A percentile compares a stretch with the other conserved stretches of the same genome.
Evolutionary conservation across 2,329 filamentous ascomycete species (phyloP).

Genomic region (Microdochium bolleyi): DNA sequence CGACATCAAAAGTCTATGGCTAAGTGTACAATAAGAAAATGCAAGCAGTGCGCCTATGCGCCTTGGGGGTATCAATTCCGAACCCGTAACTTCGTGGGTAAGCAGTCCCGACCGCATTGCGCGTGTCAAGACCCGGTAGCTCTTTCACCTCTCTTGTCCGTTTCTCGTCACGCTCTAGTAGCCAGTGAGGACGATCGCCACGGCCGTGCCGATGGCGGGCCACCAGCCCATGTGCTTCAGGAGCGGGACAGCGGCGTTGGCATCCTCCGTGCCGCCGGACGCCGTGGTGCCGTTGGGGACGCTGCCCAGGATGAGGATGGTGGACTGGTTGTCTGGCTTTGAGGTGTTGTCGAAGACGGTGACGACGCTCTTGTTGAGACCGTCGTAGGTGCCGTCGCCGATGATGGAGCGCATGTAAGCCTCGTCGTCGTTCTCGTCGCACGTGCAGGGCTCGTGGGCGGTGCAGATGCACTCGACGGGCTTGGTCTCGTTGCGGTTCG

Average conservation of each 20-base stretch:
- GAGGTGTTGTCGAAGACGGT: slow-evolving; percentile 56
- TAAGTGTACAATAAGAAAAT: not conserved
- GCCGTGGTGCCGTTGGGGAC: slow-evolving; percentile 60
- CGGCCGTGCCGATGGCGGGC: slow-evolving; percentile 36
- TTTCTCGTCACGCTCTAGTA: no score
- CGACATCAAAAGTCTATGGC: no score
- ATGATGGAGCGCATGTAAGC: slow-evolving; percentile 55
- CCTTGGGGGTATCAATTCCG: not conserved
- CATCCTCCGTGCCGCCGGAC: slow-evolving; percentile 31
- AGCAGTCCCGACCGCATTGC: no score
- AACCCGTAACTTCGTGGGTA: no score
- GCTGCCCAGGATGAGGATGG: slow-evolving; percentile 68
- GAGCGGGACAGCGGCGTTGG: slow-evolving; percentile 22
- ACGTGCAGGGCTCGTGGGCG: slow-evolving; percentile 41
- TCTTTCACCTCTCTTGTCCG: no score
- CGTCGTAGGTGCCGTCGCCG: slow-evolving; percentile 53
- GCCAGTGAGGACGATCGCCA: slow-evolving; percentile 32
- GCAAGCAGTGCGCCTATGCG: not conserved
- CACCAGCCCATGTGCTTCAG: slow-evolving; percentile 37
- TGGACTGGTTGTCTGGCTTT: slow-evolving; percentile 30
- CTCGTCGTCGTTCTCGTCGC: slow-evolving; percentile 56
- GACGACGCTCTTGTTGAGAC: slow-evolving; percentile 54
- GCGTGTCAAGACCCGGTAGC: no score
- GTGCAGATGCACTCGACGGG: slow-evolving; percentile 56
- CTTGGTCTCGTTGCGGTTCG: slow-evolving; percentile 47